Conservation (phyloP, 108 stramenopile genomes). For the Epithemia pelagica region DNA sequence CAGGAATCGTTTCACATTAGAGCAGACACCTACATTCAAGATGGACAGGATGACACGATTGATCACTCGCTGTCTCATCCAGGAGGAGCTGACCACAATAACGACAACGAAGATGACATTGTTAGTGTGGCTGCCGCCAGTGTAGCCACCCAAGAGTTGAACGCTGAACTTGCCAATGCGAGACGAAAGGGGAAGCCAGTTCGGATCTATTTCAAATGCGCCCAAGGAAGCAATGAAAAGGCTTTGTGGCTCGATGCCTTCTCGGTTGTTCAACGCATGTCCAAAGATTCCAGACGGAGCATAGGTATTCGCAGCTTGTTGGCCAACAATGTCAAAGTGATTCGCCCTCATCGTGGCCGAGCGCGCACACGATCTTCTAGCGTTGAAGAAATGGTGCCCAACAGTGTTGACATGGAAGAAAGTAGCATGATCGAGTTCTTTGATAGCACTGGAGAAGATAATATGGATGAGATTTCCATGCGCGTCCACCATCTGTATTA, state of each 20-base stretch:
- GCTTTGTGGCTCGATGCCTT: constrained; percentile 38
- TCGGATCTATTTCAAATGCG: constrained; percentile 38
- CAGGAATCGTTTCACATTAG: not conserved
- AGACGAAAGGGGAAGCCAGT: constrained; percentile 14
- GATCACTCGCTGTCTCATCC: not conserved
- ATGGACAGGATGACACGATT: not conserved
- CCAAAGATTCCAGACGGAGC: constrained; percentile 6
- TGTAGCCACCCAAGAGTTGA: not conserved
- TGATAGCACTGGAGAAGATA: not conserved
- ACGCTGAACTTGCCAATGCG: not conserved
- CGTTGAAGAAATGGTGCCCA: constrained; percentile 13
- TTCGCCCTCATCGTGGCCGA: constrained; percentile 10
- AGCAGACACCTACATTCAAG: not conserved
- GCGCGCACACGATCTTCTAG: constrained; percentile 11
- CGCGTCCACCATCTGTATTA: not conserved
- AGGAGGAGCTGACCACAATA: constrained; percentile 3
- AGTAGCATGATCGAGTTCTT: not conserved
- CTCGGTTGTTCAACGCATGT: constrained; percentile 19
- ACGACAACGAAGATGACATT: not conserved
- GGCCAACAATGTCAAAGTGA: constrained; percentile 7
- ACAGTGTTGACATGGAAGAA: constrained; percentile 6
- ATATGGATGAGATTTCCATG: not conserved
- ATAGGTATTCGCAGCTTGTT: constrained; percentile 9
- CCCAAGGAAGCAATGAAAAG: constrained; percentile 38
- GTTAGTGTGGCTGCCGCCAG: not conserved